Percentiles rank a stretch among this genome's conserved stretches.
These are phyloP conservation scores for Russula compacta DNA, from an alignment of 768 basidiomycete species.

Conservation along the genomic window DNA sequence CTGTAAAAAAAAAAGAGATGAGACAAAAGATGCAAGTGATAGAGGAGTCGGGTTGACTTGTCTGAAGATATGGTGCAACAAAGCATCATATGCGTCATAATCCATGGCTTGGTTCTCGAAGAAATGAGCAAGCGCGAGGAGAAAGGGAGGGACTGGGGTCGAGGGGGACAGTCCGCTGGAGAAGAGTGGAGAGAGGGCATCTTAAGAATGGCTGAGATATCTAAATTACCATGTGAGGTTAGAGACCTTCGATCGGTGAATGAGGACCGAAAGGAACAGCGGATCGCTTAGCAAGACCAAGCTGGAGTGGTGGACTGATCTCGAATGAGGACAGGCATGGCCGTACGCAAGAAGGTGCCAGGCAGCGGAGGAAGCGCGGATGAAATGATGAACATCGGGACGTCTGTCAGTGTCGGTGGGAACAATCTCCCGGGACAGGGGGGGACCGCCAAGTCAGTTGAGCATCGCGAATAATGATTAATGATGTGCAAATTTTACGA, in stretches of 20 bases:
- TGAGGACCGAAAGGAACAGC: background rate
- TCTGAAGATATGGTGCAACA: constrained; percentile 72
- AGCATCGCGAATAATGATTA: too few relatives aligned
- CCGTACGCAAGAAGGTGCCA: background rate
- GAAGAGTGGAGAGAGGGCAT: constrained; percentile 2
- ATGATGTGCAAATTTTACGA: background rate
- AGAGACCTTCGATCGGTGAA: background rate
- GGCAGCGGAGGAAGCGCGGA: constrained; percentile 6
- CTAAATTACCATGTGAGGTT: background rate
- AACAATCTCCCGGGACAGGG: constrained; percentile 1
- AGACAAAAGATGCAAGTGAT: background rate
- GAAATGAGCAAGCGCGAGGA: background rate
- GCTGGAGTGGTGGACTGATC: background rate
- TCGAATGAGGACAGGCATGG: background rate
- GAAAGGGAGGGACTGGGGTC: constrained; percentile 14
- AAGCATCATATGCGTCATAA: constrained; percentile 74
- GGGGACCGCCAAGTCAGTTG: background rate
- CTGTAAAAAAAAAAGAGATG: constrained; percentile 33
- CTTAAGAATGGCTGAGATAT: background rate
- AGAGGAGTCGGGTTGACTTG: constrained; percentile 35
- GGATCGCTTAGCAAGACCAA: background rate
- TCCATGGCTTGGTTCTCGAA: constrained; percentile 38
- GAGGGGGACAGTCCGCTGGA: constrained; percentile 15
- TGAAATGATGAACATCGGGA: background rate
- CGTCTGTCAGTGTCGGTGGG: too few relatives aligned